Conservation (phyloP, 2,329 filamentous ascomycete genomes). For the Monosporascus sp. region DNA sequence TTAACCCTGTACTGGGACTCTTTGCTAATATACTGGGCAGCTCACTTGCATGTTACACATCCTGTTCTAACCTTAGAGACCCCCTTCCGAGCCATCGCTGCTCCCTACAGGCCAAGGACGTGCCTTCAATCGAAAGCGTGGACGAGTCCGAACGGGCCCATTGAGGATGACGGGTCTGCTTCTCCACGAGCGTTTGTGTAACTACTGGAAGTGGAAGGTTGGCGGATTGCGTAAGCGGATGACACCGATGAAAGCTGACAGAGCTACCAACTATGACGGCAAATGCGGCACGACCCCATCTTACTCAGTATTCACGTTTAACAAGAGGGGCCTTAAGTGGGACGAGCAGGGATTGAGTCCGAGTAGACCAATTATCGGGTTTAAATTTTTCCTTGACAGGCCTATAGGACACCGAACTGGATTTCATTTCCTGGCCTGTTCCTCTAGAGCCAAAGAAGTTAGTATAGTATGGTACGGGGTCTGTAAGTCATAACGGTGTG, state of each 20-base stretch:
- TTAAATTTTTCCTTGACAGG: not conserved
- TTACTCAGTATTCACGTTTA: no score
- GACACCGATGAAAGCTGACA: no score
- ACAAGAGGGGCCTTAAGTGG: not conserved
- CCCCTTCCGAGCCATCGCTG: not conserved
- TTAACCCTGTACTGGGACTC: not conserved
- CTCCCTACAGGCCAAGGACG: no score
- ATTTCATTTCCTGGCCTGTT: not conserved
- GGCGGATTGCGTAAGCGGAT: no score
- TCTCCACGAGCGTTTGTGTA: no score
- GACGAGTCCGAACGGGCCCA: not conserved
- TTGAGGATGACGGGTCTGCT: not conserved
- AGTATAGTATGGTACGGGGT: no score
- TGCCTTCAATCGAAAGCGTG: no score
- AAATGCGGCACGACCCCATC: no score
- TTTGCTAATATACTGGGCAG: not conserved
- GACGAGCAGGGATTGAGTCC: not conserved
- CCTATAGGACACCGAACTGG: not conserved
- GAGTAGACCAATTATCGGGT: not conserved
- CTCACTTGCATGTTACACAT: not conserved
- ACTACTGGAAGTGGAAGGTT: no score
- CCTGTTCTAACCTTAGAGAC: not conserved
- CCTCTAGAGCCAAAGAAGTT: not conserved
- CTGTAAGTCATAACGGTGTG: no score
- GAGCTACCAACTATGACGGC: no score